Evolutionary conservation across 2,329 filamentous ascomycete species (phyloP), one percentile per base, ranked within the genome.

Genomic region (Fusarium succisae): DNA sequence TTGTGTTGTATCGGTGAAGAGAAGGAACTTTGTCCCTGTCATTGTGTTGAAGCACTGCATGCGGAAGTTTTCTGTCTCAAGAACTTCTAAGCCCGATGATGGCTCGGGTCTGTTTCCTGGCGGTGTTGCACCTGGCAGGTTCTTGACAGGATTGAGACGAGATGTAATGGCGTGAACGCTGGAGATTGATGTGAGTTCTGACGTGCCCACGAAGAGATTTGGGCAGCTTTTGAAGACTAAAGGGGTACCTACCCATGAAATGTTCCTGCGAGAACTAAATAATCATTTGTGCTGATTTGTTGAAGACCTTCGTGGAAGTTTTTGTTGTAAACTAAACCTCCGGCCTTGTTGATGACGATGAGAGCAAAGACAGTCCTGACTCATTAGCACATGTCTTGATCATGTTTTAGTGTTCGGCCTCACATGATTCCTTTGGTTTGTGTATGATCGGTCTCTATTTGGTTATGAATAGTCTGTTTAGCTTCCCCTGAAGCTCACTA

Each of bases 301-400:
- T 94, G 93, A 68, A 99, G 89, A 51, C 90, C 94, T 48, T 96
- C 91, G 79, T 95, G 92, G 83, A 99, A 98, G 80, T 94, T 94
- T 78, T 95, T 94, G 84, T 98, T 96, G 87, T 97, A 99, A 84
- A 99, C 92, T 61, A 99, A 89, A 78, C 96, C 96, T 69, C 95
- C 96, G 74, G 96, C 95, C 89, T 99, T 99, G 88, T 98, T 98
- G 87, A 99, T 98, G 82, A 99, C 93, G 82, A 98, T 95, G 80
- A 99, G 92, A 67, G 95, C 92, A 83, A 97, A 96, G 82, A 99
- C 93, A 76, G 95, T 94, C 96, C 95, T 98, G 77, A 60, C 55
- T 38, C 45, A 48, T 70, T 54, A 73, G 62, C 18, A 26, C 14
- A 18, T 20, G n/a, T 26, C 32, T 37, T 14, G 26, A 43, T n/a